Conservation (phyloP, 2,329 filamentous ascomycete species). For the Penicillium brasilianum region DNA sequence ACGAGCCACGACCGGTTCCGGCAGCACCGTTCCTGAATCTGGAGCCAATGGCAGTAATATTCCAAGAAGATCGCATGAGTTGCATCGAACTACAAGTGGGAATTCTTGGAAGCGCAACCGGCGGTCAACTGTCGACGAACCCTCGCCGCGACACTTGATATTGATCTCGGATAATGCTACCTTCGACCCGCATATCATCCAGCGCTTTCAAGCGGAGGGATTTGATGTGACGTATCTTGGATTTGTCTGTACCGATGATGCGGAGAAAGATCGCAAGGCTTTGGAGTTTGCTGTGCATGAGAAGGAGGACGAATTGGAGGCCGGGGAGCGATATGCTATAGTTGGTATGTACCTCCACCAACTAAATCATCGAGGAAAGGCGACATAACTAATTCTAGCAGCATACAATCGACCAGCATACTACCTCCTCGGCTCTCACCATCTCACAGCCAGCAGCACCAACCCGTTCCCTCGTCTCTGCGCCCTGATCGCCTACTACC, state of each 20-base stretch:
- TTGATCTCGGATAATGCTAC: slow-evolving; percentile 38
- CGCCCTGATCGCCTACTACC: slow-evolving; percentile 66
- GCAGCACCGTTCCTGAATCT: slow-evolving; percentile 7
- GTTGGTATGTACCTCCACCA: slow-evolving; percentile 56
- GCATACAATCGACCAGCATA: slow-evolving; percentile 65
- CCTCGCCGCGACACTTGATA: slow-evolving; percentile 33
- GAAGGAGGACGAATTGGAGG: slow-evolving; percentile 58
- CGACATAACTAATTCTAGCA: slow-evolving; percentile 32
- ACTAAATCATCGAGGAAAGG: not conserved
- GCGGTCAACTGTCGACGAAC: slow-evolving; percentile 17
- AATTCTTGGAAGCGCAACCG: slow-evolving; percentile 24
- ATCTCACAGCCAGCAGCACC: slow-evolving; percentile 50
- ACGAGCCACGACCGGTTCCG: slow-evolving; percentile 25
- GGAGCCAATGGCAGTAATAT: slow-evolving; percentile 5
- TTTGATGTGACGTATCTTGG: slow-evolving; percentile 62
- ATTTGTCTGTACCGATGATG: slow-evolving; percentile 38
- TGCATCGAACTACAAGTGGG: slow-evolving; percentile 21
- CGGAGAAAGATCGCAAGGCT: slow-evolving; percentile 56
- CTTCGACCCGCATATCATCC: slow-evolving; percentile 59
- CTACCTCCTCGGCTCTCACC: slow-evolving; percentile 55
- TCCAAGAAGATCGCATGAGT: slow-evolving; percentile 10
- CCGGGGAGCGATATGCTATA: slow-evolving; percentile 63
- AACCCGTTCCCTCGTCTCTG: slow-evolving; percentile 62
- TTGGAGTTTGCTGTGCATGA: slow-evolving; percentile 56
- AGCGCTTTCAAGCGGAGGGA: slow-evolving; percentile 62